Evolutionary conservation across 2,329 filamentous ascomycete genomes (phyloP).

Genomic region (Colletotrichum musicola): DNA sequence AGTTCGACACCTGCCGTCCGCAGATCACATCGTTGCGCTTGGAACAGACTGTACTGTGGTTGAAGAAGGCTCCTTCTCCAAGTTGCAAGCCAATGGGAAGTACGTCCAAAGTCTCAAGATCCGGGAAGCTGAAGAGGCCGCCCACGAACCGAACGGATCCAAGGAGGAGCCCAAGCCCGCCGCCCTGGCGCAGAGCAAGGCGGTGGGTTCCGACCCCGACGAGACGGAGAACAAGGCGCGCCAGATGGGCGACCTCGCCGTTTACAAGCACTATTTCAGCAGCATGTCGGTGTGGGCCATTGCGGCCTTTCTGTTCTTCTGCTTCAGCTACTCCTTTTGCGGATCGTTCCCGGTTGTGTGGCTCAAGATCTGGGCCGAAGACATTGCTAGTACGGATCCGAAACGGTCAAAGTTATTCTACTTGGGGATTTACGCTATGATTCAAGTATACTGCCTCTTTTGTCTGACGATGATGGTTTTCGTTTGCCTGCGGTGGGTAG

Average conservation of each 20-base stretch:
- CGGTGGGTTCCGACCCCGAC: not conserved
- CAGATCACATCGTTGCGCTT: conserved; percentile 60
- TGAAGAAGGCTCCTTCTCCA: conserved; percentile 56
- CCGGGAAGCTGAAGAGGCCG: conserved; percentile 41
- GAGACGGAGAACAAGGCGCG: conserved; percentile 37
- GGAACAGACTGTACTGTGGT: conserved; percentile 52
- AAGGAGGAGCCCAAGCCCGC: conserved; percentile 1
- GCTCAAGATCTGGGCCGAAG: conserved; percentile 56
- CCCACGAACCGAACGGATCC: not conserved
- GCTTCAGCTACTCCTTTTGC: conserved; percentile 44
- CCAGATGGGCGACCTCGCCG: conserved; percentile 47
- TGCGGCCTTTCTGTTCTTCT: conserved; percentile 41
- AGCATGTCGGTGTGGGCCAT: conserved; percentile 43
- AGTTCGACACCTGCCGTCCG: conserved; percentile 53
- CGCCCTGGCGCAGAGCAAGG: not conserved
- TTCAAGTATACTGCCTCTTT: conserved; percentile 38
- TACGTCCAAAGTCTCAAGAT: conserved; percentile 55
- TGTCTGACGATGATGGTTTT: conserved; percentile 42
- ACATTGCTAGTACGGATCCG: conserved; percentile 40
- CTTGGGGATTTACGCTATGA: conserved; percentile 48
- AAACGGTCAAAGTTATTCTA: conserved; percentile 44
- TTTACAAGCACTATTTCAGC: conserved; percentile 52
- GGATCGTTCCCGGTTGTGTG: conserved; percentile 51
- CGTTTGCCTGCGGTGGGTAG: conserved; percentile 42
- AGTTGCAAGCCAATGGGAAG: conserved; percentile 52